Evolutionary conservation across 371 early-diverging fungal species (phyloP).

Genomic region (Nematocida sp.): DNA sequence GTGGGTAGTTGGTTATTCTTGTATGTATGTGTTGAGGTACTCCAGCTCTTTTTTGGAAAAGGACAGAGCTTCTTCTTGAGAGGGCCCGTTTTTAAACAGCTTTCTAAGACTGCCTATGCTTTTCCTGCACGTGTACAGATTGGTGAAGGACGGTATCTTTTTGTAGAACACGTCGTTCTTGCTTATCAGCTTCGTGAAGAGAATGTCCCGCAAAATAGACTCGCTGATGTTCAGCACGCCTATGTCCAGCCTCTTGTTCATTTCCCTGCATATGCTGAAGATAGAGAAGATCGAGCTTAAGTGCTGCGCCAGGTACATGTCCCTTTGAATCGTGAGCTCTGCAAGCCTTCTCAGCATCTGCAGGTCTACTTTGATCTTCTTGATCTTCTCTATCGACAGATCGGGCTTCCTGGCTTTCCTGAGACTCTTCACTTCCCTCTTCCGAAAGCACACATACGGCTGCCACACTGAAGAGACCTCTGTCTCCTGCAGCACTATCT

Average conservation of each 20-base stretch:
- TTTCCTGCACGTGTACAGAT: constrained; percentile 47
- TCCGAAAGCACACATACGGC: constrained; percentile 47
- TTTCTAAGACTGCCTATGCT: constrained; percentile 51
- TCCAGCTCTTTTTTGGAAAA: constrained; percentile 40
- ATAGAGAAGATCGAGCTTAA: constrained; percentile 36
- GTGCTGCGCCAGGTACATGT: constrained; percentile 35
- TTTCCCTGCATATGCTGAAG: constrained; percentile 46
- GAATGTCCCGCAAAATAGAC: constrained; percentile 44
- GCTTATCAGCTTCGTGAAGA: constrained; percentile 48
- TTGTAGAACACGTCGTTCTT: constrained; percentile 48
- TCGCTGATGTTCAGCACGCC: constrained; percentile 50
- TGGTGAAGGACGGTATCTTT: constrained; percentile 47
- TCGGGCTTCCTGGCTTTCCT: constrained; percentile 48
- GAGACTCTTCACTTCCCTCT: constrained; percentile 33
- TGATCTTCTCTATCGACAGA: constrained; percentile 45
- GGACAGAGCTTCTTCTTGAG: constrained; percentile 8
- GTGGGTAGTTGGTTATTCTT: too few species aligned
- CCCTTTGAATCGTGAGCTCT: constrained; percentile 42
- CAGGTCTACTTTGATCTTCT: constrained; percentile 51
- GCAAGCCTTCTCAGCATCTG: constrained; percentile 45
- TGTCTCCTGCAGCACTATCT: constrained; percentile 13
- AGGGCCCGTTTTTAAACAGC: constrained; percentile 42
- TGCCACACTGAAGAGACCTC: neutral
- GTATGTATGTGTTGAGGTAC: constrained; percentile 33
- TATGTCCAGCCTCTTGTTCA: constrained; percentile 50